These are phyloP conservation scores for Quercus parvula DNA, from an alignment of 306 rosid genomes.

Conservation along the genomic window DNA sequence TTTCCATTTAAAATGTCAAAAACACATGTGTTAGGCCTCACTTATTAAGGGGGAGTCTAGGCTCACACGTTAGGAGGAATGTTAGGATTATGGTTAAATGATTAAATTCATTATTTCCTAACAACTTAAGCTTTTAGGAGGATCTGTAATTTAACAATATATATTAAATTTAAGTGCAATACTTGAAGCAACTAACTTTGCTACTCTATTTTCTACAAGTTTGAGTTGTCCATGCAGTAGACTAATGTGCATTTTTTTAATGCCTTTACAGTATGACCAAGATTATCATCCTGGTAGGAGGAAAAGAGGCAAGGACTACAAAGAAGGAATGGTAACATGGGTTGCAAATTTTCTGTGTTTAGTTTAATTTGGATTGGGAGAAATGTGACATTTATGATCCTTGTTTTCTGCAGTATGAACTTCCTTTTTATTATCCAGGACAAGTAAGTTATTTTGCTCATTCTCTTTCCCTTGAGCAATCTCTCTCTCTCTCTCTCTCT, in stretches of 20 bases:
- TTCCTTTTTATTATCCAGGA: constrained; percentile 94
- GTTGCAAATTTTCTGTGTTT: constrained; percentile 1
- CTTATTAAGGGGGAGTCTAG: too few species aligned
- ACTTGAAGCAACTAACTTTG: background rate
- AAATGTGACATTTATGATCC: constrained; percentile 21
- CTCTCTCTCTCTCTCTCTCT: constrained; percentile 10
- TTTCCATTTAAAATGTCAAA: too few species aligned
- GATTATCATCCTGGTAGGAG: constrained; percentile 94
- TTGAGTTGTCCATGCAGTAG: constrained; percentile 3
- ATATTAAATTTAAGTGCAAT: too few species aligned
- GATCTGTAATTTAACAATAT: too few species aligned
- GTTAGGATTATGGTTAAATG: too few species aligned
- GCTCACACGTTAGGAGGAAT: too few species aligned
- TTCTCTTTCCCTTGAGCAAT: constrained; percentile 9
- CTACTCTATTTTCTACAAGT: background rate
- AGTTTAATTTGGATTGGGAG: background rate
- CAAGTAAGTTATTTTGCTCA: constrained; percentile 59
- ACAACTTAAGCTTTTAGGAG: too few species aligned
- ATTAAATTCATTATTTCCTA: too few species aligned
- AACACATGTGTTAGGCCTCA: too few species aligned
- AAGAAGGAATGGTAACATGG: constrained; percentile 78
- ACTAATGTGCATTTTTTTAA: constrained; percentile 10
- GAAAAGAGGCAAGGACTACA: constrained; percentile 96
- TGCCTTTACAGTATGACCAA: constrained; percentile 69
- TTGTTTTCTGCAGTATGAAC: constrained; percentile 83